Evolutionary conservation across 75 land plant species (phyloP).

Genomic region (Adiantum capillusveneris): DNA sequence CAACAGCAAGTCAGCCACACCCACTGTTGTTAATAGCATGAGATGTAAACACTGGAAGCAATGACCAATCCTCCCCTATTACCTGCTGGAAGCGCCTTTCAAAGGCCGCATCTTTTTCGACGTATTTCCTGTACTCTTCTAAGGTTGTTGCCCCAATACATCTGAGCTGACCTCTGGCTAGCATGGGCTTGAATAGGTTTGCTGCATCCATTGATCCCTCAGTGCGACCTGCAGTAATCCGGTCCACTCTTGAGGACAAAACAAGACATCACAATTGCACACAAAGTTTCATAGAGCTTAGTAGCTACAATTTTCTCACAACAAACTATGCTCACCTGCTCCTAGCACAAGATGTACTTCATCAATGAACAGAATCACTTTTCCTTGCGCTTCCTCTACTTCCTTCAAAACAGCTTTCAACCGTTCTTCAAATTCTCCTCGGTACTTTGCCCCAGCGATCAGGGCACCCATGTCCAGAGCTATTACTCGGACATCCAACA

Average conservation of each 20-base stretch:
- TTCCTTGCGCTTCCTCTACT: slow-evolving; percentile 91
- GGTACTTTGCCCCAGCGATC: slow-evolving; percentile 86
- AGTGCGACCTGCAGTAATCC: slow-evolving; percentile 47
- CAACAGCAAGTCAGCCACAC: neutral
- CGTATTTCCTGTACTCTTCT: slow-evolving; percentile 94
- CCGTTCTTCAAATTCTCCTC: slow-evolving; percentile 96
- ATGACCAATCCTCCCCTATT: too few species aligned
- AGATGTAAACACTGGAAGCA: too few species aligned
- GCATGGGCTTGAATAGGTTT: slow-evolving; percentile 98
- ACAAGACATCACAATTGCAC: too few species aligned
- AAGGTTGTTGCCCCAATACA: slow-evolving; percentile 95
- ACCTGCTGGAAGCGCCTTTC: slow-evolving; percentile 92
- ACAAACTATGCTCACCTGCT: slow-evolving; percentile 43
- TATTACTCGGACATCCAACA: slow-evolving; percentile 70
- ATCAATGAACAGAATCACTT: slow-evolving; percentile 92
- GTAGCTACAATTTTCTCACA: neutral
- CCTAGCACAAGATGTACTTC: slow-evolving; percentile 96
- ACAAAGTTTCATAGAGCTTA: neutral
- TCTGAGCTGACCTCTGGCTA: slow-evolving; percentile 92
- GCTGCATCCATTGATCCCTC: slow-evolving; percentile 99
- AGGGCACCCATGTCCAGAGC: slow-evolving; percentile 96
- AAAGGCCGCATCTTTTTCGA: slow-evolving; percentile 98
- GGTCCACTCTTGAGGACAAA: too few species aligned
- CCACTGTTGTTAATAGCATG: neutral
- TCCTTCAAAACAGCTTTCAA: slow-evolving; percentile 87